Conservation (phyloP, 345 rosid genomes). For the Acer yangbiense region DNA sequence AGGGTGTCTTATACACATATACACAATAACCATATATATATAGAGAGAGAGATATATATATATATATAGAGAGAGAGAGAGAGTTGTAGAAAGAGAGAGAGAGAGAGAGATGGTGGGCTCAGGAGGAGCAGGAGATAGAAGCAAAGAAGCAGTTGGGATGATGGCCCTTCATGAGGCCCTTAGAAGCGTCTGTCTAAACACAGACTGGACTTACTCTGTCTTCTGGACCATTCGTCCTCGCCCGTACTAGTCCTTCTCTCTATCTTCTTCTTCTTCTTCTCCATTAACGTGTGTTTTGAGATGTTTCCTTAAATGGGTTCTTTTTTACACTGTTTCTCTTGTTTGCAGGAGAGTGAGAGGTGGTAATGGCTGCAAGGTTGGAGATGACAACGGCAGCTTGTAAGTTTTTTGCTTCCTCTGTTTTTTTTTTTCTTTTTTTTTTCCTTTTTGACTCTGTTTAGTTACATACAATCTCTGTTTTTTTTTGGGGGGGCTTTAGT, state of each 20-base stretch:
- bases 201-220: constrained; percentile 99
- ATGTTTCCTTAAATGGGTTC: constrained; percentile 37
- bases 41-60: neutral
- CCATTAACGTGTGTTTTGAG: constrained; percentile 5
- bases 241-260: constrained; percentile 49
- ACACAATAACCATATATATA: neutral
- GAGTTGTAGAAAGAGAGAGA: neutral
- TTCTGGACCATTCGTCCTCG: constrained; percentile 99
- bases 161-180: constrained; percentile 99
- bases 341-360: constrained; percentile 89
- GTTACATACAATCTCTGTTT: neutral
- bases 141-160: constrained; percentile 99
- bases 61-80: constrained; percentile 8
- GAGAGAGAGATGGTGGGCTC: constrained; percentile 91
- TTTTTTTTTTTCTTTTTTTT: constrained; percentile 3
- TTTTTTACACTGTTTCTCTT: constrained; percentile 13
- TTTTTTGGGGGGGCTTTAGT: neutral
- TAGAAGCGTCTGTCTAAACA: constrained; percentile 90
- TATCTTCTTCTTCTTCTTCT: constrained; percentile 18
- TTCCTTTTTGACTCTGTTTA: neutral
- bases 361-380: constrained; percentile 97
- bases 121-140: constrained; percentile 86
- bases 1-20: neutral
- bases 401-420: constrained; percentile 47
- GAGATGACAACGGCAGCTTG: constrained; percentile 99